These are phyloP conservation scores for Areca catechu DNA, from an alignment of 176 grass and related monocot species.

Conservation along the genomic window DNA sequence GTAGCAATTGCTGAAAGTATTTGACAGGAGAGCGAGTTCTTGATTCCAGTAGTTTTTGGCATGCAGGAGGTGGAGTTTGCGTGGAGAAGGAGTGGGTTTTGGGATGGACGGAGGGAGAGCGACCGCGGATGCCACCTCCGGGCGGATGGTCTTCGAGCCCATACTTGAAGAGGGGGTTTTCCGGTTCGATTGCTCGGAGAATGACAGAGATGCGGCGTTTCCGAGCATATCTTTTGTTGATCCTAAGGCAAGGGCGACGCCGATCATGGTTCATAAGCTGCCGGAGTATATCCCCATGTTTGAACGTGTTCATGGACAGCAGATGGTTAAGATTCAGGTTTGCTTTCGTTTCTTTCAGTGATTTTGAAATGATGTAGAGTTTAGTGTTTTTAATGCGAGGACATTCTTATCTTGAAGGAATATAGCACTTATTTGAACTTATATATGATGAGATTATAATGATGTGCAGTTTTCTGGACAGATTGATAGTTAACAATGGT, in stretches of 20 bases:
- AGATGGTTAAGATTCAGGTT: conserved; percentile 75
- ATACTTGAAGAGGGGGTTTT: conserved; percentile 71
- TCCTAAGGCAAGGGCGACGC: conserved; percentile 37
- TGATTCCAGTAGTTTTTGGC: too few species aligned
- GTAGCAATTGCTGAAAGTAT: too few species aligned
- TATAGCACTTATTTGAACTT: too few species aligned
- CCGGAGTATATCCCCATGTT: conserved; percentile 43
- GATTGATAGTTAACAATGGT: too few species aligned
- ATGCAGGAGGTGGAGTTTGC: too few species aligned
- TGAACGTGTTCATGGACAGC: conserved; percentile 23
- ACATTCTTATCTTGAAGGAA: too few species aligned
- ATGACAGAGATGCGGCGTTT: conserved; percentile 35
- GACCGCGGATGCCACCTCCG: conserved; percentile 6
- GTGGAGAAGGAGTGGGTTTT: too few species aligned
- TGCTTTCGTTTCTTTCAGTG: neutral
- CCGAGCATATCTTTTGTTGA: conserved; percentile 71
- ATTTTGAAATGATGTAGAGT: neutral
- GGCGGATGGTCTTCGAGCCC: conserved; percentile 40
- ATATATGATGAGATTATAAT: too few species aligned
- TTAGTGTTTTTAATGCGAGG: too few species aligned
- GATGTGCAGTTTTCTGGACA: too few species aligned
- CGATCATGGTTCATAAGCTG: conserved; percentile 8
- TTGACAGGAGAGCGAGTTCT: too few species aligned
- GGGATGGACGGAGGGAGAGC: conserved; percentile 1
- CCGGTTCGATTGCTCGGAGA: conserved; percentile 69